A percentile compares a stretch with the other conserved stretches of the same genome.
These are phyloP conservation scores for Hypoxylon perforatum DNA, from an alignment of 495 filamentous ascomycete genomes.

Conservation along the genomic window DNA sequence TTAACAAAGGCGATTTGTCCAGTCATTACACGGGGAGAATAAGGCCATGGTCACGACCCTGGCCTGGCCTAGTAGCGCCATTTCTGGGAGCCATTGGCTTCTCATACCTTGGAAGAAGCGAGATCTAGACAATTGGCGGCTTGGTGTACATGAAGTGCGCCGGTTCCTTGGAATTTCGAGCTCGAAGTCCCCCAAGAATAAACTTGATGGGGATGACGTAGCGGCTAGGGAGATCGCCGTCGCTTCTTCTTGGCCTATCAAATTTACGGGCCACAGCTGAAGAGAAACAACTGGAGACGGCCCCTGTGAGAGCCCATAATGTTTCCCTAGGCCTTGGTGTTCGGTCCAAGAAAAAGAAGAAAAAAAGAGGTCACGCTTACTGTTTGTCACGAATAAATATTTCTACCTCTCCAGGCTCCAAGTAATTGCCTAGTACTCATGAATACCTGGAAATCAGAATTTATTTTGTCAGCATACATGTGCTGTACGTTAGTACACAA, in stretches of 20 bases:
- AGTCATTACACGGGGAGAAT: background rate
- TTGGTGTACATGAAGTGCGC: slow-evolving; percentile 10
- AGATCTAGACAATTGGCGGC: slow-evolving; percentile 18
- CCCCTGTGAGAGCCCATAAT: background rate
- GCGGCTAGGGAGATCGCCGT: slow-evolving; percentile 19
- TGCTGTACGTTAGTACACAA: too few relatives aligned
- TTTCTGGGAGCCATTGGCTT: background rate
- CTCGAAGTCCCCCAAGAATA: slow-evolving; percentile 10
- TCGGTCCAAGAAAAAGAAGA: background rate
- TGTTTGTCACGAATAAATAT: background rate
- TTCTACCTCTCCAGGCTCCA: too few relatives aligned
- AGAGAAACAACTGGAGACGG: too few relatives aligned
- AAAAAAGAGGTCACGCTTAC: background rate
- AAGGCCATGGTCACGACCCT: background rate
- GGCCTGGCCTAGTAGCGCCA: slow-evolving; percentile 4
- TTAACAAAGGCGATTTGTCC: slow-evolving; percentile 13
- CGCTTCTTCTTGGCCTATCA: slow-evolving; percentile 28
- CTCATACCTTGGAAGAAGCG: background rate
- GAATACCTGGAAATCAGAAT: too few relatives aligned
- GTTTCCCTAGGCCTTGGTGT: background rate
- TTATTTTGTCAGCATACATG: too few relatives aligned
- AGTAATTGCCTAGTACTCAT: too few relatives aligned
- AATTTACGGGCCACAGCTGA: background rate
- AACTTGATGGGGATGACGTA: slow-evolving; percentile 33
- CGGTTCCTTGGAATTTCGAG: slow-evolving; percentile 13